A percentile compares a stretch with the other conserved stretches of the same genome.
Evolutionary conservation across 2,329 filamentous ascomycete genomes (phyloP).

Genomic region (Penicillium sp.): DNA sequence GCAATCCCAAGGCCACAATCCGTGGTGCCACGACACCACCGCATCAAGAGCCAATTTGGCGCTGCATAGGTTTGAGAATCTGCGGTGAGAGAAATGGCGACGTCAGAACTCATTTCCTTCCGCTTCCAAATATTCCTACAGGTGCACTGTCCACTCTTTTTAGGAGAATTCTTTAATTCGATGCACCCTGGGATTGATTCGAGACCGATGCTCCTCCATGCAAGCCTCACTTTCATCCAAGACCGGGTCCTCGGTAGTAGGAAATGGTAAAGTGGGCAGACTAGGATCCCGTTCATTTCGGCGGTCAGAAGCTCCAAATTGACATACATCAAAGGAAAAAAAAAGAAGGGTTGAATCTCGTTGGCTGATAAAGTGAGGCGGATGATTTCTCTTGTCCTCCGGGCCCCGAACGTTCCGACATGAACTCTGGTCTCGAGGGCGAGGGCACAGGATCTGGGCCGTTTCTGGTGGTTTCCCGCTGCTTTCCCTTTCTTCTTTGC

Average conservation of each 20-base stretch:
- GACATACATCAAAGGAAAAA: neutral
- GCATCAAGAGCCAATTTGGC: constrained; percentile 26
- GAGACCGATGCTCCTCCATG: constrained; percentile 9
- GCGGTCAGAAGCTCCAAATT: constrained; percentile 5
- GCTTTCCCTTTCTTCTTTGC: neutral
- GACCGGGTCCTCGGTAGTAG: constrained; percentile 3
- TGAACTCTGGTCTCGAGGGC: constrained; percentile 5
- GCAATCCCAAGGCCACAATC: constrained; percentile 10
- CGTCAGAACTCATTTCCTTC: neutral
- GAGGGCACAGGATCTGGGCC: neutral
- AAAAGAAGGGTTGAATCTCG: constrained; percentile 31
- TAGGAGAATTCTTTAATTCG: neutral
- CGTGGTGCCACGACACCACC: constrained; percentile 38
- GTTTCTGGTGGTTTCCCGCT: neutral
- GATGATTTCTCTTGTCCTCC: constrained; percentile 12
- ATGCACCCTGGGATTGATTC: constrained; percentile 9
- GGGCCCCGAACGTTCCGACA: constrained; percentile 20
- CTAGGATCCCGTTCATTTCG: neutral
- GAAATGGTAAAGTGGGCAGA: neutral
- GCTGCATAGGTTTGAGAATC: constrained; percentile 21
- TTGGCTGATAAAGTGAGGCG: constrained; percentile 35
- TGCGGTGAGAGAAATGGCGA: constrained; percentile 18
- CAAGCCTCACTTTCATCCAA: constrained; percentile 24
- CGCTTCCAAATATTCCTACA: neutral
- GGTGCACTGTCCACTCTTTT: neutral